Evolutionary conservation across 495 filamentous ascomycete species (phyloP).

Genomic region (Aspergillus coremiiformis): DNA sequence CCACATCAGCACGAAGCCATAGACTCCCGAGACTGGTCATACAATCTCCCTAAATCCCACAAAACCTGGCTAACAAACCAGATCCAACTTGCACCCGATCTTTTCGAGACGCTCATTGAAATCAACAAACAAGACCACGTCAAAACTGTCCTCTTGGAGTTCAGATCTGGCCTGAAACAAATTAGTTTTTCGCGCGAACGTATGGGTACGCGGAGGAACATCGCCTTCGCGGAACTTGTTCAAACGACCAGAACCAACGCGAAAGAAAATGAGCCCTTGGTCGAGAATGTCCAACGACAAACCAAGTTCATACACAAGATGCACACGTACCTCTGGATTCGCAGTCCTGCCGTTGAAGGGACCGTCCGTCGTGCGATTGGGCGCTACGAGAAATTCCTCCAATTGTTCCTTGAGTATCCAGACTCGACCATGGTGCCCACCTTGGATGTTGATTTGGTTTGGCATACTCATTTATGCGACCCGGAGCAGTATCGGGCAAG

Average conservation of each 20-base stretch:
- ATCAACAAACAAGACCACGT: neutral
- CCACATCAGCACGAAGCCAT: constrained; percentile 6
- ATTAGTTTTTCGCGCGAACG: neutral
- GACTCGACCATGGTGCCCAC: constrained; percentile 18
- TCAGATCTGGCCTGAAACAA: neutral
- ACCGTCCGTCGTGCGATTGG: constrained; percentile 14
- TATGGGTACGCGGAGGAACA: neutral
- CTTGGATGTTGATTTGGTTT: constrained; percentile 20
- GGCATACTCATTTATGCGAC: constrained; percentile 44
- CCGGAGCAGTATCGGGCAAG: constrained; percentile 8
- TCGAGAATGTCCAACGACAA: constrained; percentile 15
- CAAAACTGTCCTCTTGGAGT: neutral
- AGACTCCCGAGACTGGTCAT: constrained; percentile 7
- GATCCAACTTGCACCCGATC: neutral
- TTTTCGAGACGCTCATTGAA: constrained; percentile 1
- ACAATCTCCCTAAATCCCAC: constrained; percentile 2
- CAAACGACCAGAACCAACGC: neutral
- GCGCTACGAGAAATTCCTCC: constrained; percentile 25
- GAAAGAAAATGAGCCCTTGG: neutral
- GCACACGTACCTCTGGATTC: constrained; percentile 23
- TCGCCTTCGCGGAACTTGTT: neutral
- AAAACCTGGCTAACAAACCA: neutral
- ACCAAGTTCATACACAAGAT: constrained; percentile 22
- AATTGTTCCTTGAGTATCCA: constrained; percentile 17
- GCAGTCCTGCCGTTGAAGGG: constrained; percentile 21